Evolutionary conservation across 192 early-diverging fungal genomes (phyloP).

Genomic region (Entomortierella beljakovae): DNA sequence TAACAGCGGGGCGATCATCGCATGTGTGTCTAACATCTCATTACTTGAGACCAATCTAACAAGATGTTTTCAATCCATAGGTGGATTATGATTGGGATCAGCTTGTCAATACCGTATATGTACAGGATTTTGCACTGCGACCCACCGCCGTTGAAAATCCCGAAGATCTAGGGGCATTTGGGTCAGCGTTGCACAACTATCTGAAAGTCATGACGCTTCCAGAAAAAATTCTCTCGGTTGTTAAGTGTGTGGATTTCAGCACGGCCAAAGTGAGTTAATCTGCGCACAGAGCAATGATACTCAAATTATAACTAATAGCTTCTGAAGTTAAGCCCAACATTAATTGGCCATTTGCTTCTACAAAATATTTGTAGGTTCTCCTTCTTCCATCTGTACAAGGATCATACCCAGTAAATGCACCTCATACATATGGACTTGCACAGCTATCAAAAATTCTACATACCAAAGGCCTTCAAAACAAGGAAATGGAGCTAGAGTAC

Average conservation of each 20-base stretch:
- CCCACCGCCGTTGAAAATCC: not conserved
- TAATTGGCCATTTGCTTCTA: not conserved
- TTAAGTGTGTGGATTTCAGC: conserved; percentile 60
- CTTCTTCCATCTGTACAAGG: conserved; percentile 68
- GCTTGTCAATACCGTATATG: conserved; percentile 72
- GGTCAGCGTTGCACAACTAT: conserved; percentile 53
- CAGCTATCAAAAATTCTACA: conserved; percentile 56
- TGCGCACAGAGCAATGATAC: not conserved
- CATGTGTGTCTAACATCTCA: not conserved
- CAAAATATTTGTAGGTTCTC: conserved; percentile 37
- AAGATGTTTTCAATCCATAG: conserved; percentile 9
- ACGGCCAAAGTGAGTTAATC: conserved; percentile 55
- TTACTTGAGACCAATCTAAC: not conserved
- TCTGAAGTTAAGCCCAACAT: not conserved
- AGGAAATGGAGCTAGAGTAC: conserved; percentile 51
- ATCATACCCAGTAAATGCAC: conserved; percentile 31
- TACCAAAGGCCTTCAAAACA: conserved; percentile 11
- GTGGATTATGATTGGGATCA: conserved; percentile 65
- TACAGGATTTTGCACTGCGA: conserved; percentile 68
- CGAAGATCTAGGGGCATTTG: conserved; percentile 55
- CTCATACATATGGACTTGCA: conserved; percentile 61
- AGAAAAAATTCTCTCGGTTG: conserved; percentile 48
- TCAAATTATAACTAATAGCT: not conserved
- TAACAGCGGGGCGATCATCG: conserved; percentile 22
- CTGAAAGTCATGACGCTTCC: conserved; percentile 66